Conservation (phyloP, 2,329 filamentous ascomycete species). For the Aureobasidium sp. region DNA sequence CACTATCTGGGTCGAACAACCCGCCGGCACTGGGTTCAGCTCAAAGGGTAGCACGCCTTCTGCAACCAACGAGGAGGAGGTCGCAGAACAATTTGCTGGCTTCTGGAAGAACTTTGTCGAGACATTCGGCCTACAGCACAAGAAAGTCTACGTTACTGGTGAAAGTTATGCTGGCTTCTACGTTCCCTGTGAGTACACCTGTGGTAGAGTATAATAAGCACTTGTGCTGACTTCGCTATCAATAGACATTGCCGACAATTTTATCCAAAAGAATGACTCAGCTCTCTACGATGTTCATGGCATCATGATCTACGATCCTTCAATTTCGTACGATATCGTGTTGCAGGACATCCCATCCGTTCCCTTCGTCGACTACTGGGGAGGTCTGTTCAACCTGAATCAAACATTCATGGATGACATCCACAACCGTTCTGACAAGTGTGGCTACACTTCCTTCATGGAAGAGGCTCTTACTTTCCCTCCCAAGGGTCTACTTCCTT, state of each 20-base stretch:
- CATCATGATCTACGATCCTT: conserved; percentile 66
- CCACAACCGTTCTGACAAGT: conserved; percentile 41
- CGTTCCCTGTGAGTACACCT: conserved; percentile 38
- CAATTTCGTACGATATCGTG: conserved; percentile 46
- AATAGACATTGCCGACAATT: conserved; percentile 59
- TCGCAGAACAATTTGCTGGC: conserved; percentile 38
- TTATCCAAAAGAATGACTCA: conserved; percentile 60
- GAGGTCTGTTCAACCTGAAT: conserved; percentile 55
- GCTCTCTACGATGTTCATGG: conserved; percentile 60
- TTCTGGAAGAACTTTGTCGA: conserved; percentile 49
- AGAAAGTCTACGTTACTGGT: conserved; percentile 62
- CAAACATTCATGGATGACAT: conserved; percentile 47
- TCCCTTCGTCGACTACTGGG: conserved; percentile 54
- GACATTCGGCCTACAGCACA: conserved; percentile 45
- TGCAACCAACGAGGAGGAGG: conserved; percentile 40
- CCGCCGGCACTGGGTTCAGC: conserved; percentile 32
- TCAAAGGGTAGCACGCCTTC: conserved; percentile 31
- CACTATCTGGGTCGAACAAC: conserved; percentile 34
- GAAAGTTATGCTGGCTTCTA: conserved; percentile 57
- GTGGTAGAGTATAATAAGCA: background rate
- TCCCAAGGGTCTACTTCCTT: conserved; percentile 52
- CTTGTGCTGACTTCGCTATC: background rate
- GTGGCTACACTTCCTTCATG: conserved; percentile 55
- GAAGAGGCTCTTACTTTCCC: conserved; percentile 60
- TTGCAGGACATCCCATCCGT: conserved; percentile 46